Evolutionary conservation across 306 rosid genomes (phyloP), one percentile per base, ranked within the genome.

Genomic region (Cucumis sativus): DNA sequence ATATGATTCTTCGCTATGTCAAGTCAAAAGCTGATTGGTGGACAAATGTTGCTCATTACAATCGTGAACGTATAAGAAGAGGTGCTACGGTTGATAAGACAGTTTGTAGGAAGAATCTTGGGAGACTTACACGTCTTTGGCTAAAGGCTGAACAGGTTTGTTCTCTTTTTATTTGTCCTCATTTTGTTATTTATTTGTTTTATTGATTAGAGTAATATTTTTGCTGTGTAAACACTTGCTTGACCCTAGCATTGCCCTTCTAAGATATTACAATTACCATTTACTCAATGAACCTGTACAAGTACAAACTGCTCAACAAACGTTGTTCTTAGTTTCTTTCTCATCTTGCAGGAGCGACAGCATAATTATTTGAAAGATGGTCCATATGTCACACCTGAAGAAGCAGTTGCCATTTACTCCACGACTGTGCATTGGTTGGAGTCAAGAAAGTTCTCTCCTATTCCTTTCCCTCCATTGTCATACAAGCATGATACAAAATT

Each of bases 1-100:
- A 96, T 81, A 92, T 96, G 99, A 96, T 96, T 69, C 99, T 96
- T 81, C 98, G 99, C 8, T 96, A 96, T 41, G 99, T 96, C 71
- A 96, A 96, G 81, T 96, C 99, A 76, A 96, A 96, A 88, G 99
- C 99, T 28, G 99, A 96, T 75, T 96, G 99, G 99, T 96, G 99
- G 99, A 96, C 99, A 25, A 96, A 96, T 84, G 99, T 96, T 82
- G 98, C 99, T 68, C 99, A 96, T 73, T 96, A 96, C 47, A 96
- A 96, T 67, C 97, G 98, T 45, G 99, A 96, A 76, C 98, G 99
- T 81, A 96, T 96, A 45, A 91, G 97, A 88, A 92, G 99, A 88
- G 99, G 99, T 77, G 99, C 99, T 10, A 96, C 99, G 7, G 99
- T 96, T 30, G 99, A 96, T 81, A 96, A 96, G 87, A 96, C 99